A percentile compares a stretch with the other conserved stretches of the same genome.
Conservation (phyloP, 257 asterid species). For the Solanum chaucha region DNA sequence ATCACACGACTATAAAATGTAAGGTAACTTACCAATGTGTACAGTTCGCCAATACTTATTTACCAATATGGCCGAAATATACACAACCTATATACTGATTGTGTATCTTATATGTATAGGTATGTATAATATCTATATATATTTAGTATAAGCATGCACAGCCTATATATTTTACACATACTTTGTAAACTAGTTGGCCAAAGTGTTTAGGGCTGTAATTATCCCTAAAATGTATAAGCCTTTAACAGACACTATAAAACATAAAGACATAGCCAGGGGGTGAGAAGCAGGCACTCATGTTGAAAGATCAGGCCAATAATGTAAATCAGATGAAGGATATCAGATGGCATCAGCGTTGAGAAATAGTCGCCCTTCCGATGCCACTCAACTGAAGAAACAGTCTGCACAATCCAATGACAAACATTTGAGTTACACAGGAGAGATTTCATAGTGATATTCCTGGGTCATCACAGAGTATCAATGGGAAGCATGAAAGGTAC, state of each 20-base stretch:
- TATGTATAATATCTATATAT: neutral
- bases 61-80: neutral
- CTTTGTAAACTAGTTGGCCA: neutral
- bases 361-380: slow-evolving; percentile 96
- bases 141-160: neutral
- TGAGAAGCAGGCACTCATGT: neutral
- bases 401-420: slow-evolving; percentile 35
- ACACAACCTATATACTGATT: neutral
- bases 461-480: neutral
- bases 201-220: neutral
- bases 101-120: neutral
- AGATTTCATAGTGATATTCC: neutral
- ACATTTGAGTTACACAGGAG: slow-evolving; percentile 1
- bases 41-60: neutral
- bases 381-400: slow-evolving; percentile 89
- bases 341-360: slow-evolving; percentile 82
- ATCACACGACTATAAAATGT: neutral
- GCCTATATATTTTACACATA: neutral
- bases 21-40: neutral
- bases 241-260: neutral
- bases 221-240: neutral
- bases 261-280: neutral
- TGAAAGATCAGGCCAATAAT: neutral
- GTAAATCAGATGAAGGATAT: slow-evolving; percentile 57
- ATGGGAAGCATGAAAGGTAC: slow-evolving; percentile 21